These are phyloP conservation scores for Madurella mycetomatis DNA, from an alignment of 2,329 filamentous ascomycete species.

Conservation along the genomic window DNA sequence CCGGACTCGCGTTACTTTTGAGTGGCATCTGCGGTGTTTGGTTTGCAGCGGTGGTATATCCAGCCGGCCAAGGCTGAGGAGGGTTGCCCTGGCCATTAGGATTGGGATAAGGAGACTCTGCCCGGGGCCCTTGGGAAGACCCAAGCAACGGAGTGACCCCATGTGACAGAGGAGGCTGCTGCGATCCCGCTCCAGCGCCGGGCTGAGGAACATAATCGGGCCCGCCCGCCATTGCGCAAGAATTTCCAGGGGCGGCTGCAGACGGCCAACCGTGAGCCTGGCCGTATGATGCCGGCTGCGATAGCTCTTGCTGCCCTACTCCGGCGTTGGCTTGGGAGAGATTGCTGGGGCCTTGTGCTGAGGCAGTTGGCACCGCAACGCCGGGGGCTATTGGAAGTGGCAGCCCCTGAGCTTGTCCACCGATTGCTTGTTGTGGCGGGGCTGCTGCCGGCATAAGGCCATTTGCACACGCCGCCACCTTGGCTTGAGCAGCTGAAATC, in stretches of 20 bases:
- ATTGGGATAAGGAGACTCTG: too few species aligned
- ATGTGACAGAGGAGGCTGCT: not conserved
- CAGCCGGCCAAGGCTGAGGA: not conserved
- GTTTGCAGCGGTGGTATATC: not conserved
- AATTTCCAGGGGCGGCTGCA: not conserved
- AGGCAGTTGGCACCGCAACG: not conserved
- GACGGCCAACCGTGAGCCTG: not conserved
- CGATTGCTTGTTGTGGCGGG: not conserved
- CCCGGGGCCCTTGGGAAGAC: not conserved
- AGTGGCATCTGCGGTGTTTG: too few species aligned
- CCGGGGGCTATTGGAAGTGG: not conserved
- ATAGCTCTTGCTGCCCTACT: not conserved
- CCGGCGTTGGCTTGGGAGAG: not conserved
- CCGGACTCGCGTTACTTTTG: too few species aligned
- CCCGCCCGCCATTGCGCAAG: not conserved
- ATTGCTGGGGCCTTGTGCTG: not conserved
- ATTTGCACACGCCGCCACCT: not conserved
- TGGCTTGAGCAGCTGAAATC: conserved; percentile 1
- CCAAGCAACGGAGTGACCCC: not conserved
- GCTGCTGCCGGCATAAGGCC: not conserved
- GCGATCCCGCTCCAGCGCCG: not conserved
- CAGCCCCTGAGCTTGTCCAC: not conserved
- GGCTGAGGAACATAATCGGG: not conserved
- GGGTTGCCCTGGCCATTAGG: not conserved
- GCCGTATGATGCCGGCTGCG: not conserved